Evolutionary conservation across 2,329 filamentous ascomycete species (phyloP).

Genomic region (Nothophoma quercina): DNA sequence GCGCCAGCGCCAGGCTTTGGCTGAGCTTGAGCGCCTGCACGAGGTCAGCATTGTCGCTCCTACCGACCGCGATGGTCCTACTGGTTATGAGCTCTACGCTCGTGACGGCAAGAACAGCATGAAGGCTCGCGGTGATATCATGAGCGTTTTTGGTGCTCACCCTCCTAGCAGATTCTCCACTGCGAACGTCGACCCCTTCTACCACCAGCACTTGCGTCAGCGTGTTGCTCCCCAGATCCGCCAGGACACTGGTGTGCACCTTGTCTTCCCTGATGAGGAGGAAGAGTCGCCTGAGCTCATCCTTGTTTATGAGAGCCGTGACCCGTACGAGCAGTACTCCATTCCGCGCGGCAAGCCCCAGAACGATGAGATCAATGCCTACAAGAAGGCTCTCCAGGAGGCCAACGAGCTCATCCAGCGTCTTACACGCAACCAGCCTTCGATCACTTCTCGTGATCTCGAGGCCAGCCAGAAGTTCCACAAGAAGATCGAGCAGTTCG

Average conservation of each 20-base stretch:
- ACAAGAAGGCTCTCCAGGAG: slow-evolving; percentile 65
- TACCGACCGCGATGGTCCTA: slow-evolving; percentile 70
- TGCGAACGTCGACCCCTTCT: slow-evolving; percentile 77
- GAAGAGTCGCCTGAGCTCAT: slow-evolving; percentile 70
- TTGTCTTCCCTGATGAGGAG: slow-evolving; percentile 72
- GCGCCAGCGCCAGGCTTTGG: slow-evolving; percentile 79
- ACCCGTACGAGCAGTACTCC: slow-evolving; percentile 59
- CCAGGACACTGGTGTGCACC: slow-evolving; percentile 73
- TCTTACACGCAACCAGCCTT: slow-evolving; percentile 62
- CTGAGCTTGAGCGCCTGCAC: slow-evolving; percentile 80
- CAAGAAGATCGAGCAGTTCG: slow-evolving; percentile 68
- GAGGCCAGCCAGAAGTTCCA: slow-evolving; percentile 67
- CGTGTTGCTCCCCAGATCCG: slow-evolving; percentile 70
- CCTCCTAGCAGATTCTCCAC: slow-evolving; percentile 75
- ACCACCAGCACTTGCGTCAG: slow-evolving; percentile 74
- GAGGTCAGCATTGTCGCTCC: slow-evolving; percentile 89
- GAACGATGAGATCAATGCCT: slow-evolving; percentile 61
- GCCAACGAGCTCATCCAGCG: slow-evolving; percentile 65
- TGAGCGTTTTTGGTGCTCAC: slow-evolving; percentile 74
- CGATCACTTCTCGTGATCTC: slow-evolving; percentile 63
- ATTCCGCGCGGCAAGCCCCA: slow-evolving; percentile 65
- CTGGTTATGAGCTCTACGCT: slow-evolving; percentile 88
- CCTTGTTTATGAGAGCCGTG: slow-evolving; percentile 76
- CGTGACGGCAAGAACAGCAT: slow-evolving; percentile 83
- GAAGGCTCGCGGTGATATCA: slow-evolving; percentile 77